Conservation (phyloP, 1,139 yeast genomes). For the Yarrowia galli region DNA sequence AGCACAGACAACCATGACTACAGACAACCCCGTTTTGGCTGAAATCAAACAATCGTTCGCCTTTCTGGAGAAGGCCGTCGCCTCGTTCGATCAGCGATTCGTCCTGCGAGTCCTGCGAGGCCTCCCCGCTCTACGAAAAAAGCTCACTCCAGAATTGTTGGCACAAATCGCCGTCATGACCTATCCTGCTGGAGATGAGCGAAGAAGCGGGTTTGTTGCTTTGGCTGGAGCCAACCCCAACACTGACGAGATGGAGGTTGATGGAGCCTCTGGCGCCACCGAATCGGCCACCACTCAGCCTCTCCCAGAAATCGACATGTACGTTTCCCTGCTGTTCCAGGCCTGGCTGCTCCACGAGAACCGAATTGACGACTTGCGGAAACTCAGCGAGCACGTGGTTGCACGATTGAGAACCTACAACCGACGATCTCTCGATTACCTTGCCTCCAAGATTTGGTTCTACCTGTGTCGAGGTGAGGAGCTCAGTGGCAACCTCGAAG, state of each 20-base stretch:
- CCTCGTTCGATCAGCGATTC: constrained; percentile 83
- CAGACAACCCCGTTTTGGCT: constrained; percentile 33
- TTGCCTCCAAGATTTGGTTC: constrained; percentile 93
- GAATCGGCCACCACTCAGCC: constrained; percentile 47
- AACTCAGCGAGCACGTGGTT: constrained; percentile 57
- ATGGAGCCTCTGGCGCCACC: constrained; percentile 45
- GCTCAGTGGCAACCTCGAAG: constrained; percentile 59
- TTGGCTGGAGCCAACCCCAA: constrained; percentile 45
- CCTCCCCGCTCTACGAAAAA: constrained; percentile 74
- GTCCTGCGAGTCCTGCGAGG: constrained; percentile 87
- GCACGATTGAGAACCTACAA: constrained; percentile 68
- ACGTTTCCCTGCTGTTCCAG: constrained; percentile 78
- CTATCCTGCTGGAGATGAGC: constrained; percentile 59
- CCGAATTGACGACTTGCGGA: constrained; percentile 48
- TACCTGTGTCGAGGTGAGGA: constrained; percentile 85
- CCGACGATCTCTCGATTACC: constrained; percentile 82
- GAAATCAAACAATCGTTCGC: constrained; percentile 64
- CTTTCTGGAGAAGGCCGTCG: constrained; percentile 72
- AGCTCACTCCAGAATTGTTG: constrained; percentile 63
- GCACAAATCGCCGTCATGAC: constrained; percentile 60
- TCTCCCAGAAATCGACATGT: constrained; percentile 82
- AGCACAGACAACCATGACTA: constrained; percentile 25
- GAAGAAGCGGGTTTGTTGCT: constrained; percentile 57
- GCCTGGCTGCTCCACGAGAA: constrained; percentile 73
- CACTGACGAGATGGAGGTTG: constrained; percentile 46